phyloP scores from a whole-genome alignment of 2,329 filamentous ascomycete genomes.

The Penicillium vulpinum region DNA sequence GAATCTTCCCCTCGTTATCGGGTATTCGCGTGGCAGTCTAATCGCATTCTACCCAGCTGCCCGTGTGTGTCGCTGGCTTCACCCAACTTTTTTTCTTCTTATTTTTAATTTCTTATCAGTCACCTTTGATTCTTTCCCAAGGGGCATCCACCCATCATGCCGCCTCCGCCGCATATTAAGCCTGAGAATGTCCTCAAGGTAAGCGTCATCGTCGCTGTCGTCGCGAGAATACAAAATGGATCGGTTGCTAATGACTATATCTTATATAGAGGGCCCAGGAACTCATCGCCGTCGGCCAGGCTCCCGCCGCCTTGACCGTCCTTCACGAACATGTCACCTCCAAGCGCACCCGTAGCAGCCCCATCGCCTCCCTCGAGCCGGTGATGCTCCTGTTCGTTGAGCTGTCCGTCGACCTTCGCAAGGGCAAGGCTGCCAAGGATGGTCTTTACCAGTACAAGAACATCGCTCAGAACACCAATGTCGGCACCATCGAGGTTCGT shows the following conservation, averaged over 20 bases:
- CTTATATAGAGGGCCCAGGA: constrained; percentile 75
- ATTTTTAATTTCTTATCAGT: constrained; percentile 10
- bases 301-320: constrained; percentile 85
- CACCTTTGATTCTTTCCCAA: constrained; percentile 22
- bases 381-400: constrained; percentile 98
- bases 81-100: constrained; percentile 4
- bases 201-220: constrained; percentile 25
- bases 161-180: constrained; percentile 94
- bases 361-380: constrained; percentile 92
- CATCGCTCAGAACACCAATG: constrained; percentile 98
- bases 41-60: constrained; percentile 32
- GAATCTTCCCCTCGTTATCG: constrained; percentile 30
- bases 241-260: constrained; percentile 22
- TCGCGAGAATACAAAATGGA: constrained; percentile 15
- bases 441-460: constrained; percentile 99
- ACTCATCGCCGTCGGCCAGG: constrained; percentile 96
- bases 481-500: constrained; percentile 80
- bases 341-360: constrained; percentile 95
- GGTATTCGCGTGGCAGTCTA: constrained; percentile 40
- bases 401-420: constrained; percentile 93
- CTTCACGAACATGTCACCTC: constrained; percentile 99
- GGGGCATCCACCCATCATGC: constrained; percentile 61
- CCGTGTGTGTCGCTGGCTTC: constrained; percentile 28
- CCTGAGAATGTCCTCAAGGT: constrained; percentile 97
- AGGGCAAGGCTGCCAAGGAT: constrained; percentile 98